phyloP scores from a whole-genome alignment of 805 yeast species.

The Zygosaccharomyces bisporus region DNA sequence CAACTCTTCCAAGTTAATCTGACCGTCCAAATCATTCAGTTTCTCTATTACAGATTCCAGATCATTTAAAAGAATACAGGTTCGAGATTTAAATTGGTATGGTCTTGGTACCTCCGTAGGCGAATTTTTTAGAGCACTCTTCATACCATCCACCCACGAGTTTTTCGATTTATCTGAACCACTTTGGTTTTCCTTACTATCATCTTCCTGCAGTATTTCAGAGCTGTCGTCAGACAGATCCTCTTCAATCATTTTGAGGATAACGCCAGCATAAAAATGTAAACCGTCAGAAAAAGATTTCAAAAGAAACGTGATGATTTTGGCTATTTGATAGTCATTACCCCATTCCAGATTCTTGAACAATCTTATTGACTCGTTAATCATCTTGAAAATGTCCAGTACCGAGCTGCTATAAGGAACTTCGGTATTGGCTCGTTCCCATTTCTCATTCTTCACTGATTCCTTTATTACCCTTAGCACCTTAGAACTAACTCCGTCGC shows the following conservation, averaged over 20 bases:
- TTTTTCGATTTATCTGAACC: conserved; percentile 34
- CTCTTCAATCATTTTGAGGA: conserved; percentile 37
- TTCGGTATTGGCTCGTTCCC: conserved; percentile 48
- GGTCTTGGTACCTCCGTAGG: conserved; percentile 46
- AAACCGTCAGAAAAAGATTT: conserved; percentile 62
- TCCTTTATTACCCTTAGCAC: conserved; percentile 48
- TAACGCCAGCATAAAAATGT: conserved; percentile 44
- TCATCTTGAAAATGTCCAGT: conserved; percentile 60
- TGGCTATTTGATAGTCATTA: conserved; percentile 58
- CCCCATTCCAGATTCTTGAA: conserved; percentile 63
- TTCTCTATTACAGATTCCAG: conserved; percentile 49
- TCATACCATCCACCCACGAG: conserved; percentile 50
- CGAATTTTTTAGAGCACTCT: conserved; percentile 44
- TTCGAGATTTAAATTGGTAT: conserved; percentile 52
- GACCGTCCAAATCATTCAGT: conserved; percentile 49
- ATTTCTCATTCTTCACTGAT: conserved; percentile 56
- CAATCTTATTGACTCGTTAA: conserved; percentile 54
- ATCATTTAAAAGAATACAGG: conserved; percentile 77
- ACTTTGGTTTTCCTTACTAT: conserved; percentile 19
- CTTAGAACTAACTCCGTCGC: conserved; percentile 43
- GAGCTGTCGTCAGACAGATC: conserved; percentile 36
- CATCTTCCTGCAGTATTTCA: conserved; percentile 15
- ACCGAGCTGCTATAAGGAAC: conserved; percentile 56
- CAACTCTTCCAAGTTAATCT: conserved; percentile 55
- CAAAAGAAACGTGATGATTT: conserved; percentile 55